Percentiles rank a stretch among this genome's conserved stretches.
Conservation (phyloP, 2,329 filamentous ascomycete genomes). For the Xylariaceae sp. region DNA sequence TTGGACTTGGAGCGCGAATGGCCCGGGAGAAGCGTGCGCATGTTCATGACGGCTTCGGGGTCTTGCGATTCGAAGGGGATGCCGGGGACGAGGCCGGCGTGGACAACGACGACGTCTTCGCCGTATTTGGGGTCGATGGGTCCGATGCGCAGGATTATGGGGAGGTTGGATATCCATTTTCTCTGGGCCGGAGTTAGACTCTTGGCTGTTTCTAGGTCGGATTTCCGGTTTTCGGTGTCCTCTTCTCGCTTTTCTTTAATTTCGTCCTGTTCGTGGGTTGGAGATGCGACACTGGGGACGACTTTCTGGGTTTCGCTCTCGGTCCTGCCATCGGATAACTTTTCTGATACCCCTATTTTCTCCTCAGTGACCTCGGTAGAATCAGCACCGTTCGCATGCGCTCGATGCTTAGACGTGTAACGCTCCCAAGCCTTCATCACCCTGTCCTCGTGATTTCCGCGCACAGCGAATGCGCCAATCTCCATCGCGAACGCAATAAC, state of each 20-base stretch:
- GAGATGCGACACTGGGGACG: not conserved
- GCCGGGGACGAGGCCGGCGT: conserved; percentile 78
- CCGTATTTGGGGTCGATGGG: conserved; percentile 46
- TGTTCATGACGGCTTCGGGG: conserved; percentile 82
- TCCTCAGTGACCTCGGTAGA: conserved; percentile 24
- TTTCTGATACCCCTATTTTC: not conserved
- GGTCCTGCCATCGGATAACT: not conserved
- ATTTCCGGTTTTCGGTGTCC: conserved; percentile 19
- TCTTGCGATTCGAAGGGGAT: conserved; percentile 65
- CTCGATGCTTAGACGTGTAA: not conserved
- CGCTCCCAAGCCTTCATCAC: conserved; percentile 61
- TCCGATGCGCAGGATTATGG: conserved; percentile 74
- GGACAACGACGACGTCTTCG: conserved; percentile 64
- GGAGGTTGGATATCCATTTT: conserved; percentile 63
- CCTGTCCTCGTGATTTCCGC: conserved; percentile 89
- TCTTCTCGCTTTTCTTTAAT: conserved; percentile 23
- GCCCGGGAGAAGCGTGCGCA: conserved; percentile 68
- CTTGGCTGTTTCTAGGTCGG: conserved; percentile 51
- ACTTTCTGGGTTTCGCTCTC: not conserved
- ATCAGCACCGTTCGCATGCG: not conserved
- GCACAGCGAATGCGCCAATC: conserved; percentile 71
- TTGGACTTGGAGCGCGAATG: conserved; percentile 22
- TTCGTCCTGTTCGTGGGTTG: not conserved
- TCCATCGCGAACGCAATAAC: conserved; percentile 71
- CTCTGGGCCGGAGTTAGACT: conserved; percentile 54